Conservation (phyloP, 1,284 basidiomycete species). For the Mycosarcoma mackinlayi region DNA sequence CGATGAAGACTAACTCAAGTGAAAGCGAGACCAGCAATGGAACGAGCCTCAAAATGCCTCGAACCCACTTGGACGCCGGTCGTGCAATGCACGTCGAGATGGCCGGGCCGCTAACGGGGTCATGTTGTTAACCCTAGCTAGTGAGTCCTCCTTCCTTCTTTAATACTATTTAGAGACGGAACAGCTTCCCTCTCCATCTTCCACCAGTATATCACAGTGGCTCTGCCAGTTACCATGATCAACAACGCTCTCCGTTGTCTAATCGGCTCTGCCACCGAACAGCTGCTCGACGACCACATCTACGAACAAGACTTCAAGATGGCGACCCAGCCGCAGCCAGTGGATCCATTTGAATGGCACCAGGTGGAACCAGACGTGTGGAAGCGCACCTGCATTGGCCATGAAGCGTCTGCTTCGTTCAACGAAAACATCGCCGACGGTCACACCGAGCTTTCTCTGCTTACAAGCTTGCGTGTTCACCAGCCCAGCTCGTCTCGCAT, state of each 20-base stretch:
- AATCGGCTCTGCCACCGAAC: conserved; percentile 7
- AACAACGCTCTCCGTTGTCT: conserved; percentile 17
- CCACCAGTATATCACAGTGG: too few relatives aligned
- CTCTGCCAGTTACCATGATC: conserved; percentile 13
- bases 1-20: too few relatives aligned
- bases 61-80: too few relatives aligned
- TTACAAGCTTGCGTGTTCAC: conserved; percentile 10
- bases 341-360: conserved; percentile 23
- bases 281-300: conserved; percentile 6
- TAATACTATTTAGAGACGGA: too few relatives aligned
- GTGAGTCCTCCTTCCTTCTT: too few relatives aligned
- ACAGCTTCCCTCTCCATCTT: too few relatives aligned
- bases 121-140: too few relatives aligned
- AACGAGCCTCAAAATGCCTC: too few relatives aligned
- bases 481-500: conserved; percentile 15
- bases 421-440: conserved; percentile 47
- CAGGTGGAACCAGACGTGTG: conserved; percentile 15
- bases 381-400: conserved; percentile 35
- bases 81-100: too few relatives aligned
- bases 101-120: too few relatives aligned
- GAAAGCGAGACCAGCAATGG: too few relatives aligned
- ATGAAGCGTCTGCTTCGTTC: conserved; percentile 44
- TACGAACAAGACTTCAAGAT: conserved; percentile 7
- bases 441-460: conserved; percentile 45
- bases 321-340: conserved; percentile 8